phyloP scores from a whole-genome alignment of 352 stramenopile genomes.

The Hyaloperonospora brassicae region DNA sequence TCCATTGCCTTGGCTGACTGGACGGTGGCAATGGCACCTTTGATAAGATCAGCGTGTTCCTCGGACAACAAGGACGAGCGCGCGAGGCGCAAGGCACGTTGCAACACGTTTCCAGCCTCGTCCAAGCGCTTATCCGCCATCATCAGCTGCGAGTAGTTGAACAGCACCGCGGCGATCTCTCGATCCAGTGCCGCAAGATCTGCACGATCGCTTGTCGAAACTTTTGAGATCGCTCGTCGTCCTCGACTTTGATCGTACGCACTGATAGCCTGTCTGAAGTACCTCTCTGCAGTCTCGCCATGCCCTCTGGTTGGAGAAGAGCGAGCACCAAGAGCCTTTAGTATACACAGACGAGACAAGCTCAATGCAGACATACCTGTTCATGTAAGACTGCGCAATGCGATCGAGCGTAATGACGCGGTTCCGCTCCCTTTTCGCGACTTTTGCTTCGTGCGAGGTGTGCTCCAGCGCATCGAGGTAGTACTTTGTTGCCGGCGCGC shows the following conservation, averaged over 20 bases:
- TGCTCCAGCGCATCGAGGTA: conserved; percentile 63
- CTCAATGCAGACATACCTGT: conserved; percentile 22
- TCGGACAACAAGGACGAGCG: conserved; percentile 16
- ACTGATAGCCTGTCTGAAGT: conserved; percentile 29
- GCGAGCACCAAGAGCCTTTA: neutral
- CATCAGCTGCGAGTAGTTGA: conserved; percentile 33
- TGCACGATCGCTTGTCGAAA: conserved; percentile 11
- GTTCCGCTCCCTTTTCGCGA: conserved; percentile 28
- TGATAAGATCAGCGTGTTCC: conserved; percentile 23
- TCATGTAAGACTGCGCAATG: conserved; percentile 71
- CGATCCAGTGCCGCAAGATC: conserved; percentile 23
- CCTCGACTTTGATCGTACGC: conserved; percentile 27
- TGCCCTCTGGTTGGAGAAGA: conserved; percentile 5
- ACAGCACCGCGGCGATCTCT: conserved; percentile 32
- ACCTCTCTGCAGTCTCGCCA: conserved; percentile 21
- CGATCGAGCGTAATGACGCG: conserved; percentile 69
- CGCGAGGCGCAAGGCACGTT: conserved; percentile 22
- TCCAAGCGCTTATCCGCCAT: conserved; percentile 20
- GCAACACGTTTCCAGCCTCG: conserved; percentile 19
- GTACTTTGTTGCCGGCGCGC: conserved; percentile 41
- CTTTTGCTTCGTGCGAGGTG: conserved; percentile 25
- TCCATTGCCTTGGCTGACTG: conserved; percentile 7
- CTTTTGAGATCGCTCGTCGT: conserved; percentile 24
- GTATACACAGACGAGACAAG: neutral
- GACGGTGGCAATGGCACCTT: conserved; percentile 17